Base-by-base conservation (phyloP, 139 green algal species). In the Coelastrella sp. region DNA sequence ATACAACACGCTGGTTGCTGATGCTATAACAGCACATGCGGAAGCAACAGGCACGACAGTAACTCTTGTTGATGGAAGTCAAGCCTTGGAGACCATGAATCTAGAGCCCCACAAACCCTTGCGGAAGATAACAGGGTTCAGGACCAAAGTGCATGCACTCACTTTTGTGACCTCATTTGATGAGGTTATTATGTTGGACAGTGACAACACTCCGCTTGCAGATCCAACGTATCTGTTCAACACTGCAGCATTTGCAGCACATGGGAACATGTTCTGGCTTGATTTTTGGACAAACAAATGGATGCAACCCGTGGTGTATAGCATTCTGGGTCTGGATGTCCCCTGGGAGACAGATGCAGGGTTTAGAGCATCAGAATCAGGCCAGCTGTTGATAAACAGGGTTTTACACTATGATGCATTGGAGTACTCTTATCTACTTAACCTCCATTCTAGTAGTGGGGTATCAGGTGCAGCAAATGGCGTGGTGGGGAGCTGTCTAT, bases 281-380 rank as follows among this genome's bases (percentile, higher is more conserved):
- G 92, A 94, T 70, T 94, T 93, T 74, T 91, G 88, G 88, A 78
- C 22, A 22, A 81, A 90, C 57, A 56, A 82, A 25, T 91, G 88
- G 86, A 90, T 85, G 86, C 12, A 90, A 24, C 59, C 75, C 15
- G 60, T 24, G 12, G n/a, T 84, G 5, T 90, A 85, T 20, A 59
- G 49, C 49, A 14, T 86, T 49, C 24, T 91, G 27, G 87, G 87
- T 73, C n/a, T 91, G 19, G 63, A 78, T 17, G 35, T 68, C 22
- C 87, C 87, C 11, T 91, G 76, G 87, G 76, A 87, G 9, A 17
- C 56, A 6, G 17, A 91, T 63, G 35, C 61, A 65, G 35, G 7
- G 4, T 85, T 82, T 12, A 78, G 87, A n/a, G 82, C 66, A 11
- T 68, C 59, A 65, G 85, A 90, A 76, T 27, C 73, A 4, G 85